These are phyloP conservation scores for Narthecium ossifragum DNA, from an alignment of 106 monocot genomes.

Conservation along the genomic window DNA sequence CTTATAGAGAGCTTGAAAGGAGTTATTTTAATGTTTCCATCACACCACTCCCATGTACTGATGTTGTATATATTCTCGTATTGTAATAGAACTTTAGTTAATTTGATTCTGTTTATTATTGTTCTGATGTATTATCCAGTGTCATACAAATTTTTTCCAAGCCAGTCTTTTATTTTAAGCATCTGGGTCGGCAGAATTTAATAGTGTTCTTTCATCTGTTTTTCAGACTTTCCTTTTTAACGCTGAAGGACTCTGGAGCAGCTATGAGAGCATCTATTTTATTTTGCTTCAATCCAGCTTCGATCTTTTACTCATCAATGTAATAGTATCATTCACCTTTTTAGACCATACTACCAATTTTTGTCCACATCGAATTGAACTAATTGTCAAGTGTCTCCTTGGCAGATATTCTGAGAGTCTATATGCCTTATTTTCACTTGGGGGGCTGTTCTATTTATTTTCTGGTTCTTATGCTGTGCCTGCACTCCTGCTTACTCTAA, in stretches of 20 bases:
- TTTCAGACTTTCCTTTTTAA: constrained; percentile 52
- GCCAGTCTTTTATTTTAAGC: too few relatives aligned
- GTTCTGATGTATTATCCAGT: too few relatives aligned
- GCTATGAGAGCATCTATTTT: constrained; percentile 45
- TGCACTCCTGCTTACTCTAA: constrained; percentile 49
- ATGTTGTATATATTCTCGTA: too few relatives aligned
- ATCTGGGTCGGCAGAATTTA: too few relatives aligned
- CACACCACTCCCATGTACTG: too few relatives aligned
- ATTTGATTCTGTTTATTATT: too few relatives aligned
- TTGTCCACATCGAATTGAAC: neutral
- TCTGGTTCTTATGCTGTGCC: constrained; percentile 47
- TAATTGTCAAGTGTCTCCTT: constrained; percentile 14
- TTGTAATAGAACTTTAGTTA: too few relatives aligned
- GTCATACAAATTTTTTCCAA: too few relatives aligned
- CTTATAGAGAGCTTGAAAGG: too few relatives aligned
- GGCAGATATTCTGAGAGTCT: constrained; percentile 74
- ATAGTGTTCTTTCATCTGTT: neutral
- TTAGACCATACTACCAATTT: neutral
- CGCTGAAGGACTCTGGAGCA: constrained; percentile 36
- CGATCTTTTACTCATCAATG: constrained; percentile 77
- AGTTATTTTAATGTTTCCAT: too few relatives aligned
- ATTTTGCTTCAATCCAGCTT: constrained; percentile 73
- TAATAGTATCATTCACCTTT: constrained; percentile 13
- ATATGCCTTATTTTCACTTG: constrained; percentile 62
- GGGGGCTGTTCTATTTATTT: constrained; percentile 57